Evolutionary conservation across 2,329 filamentous ascomycete genomes (phyloP).

Genomic region (Macrophomina pseudophaseolina): DNA sequence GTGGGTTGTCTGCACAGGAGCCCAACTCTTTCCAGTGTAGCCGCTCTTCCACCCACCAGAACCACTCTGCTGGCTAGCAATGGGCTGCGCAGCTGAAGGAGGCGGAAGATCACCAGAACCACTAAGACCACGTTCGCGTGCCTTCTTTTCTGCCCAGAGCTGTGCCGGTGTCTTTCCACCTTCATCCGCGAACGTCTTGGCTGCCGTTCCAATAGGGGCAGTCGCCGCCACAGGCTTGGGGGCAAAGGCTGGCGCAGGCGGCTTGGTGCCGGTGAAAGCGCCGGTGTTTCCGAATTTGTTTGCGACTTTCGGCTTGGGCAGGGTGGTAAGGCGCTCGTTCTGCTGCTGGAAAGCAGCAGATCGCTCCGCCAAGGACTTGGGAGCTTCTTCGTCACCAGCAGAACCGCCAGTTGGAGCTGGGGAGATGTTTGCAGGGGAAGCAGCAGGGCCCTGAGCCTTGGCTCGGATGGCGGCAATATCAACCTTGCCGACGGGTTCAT

Average conservation of each 20-base stretch:
- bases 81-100: slow-evolving; percentile 46
- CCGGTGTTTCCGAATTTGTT: slow-evolving; percentile 81
- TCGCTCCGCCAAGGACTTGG: slow-evolving; percentile 74
- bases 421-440: slow-evolving; percentile 44
- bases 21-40: slow-evolving; percentile 90
- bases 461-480: slow-evolving; percentile 94
- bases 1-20: slow-evolving; percentile 74
- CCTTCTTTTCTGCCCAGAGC: slow-evolving; percentile 97
- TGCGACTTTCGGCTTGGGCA: slow-evolving; percentile 94
- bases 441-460: slow-evolving; percentile 70
- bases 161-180: slow-evolving; percentile 97
- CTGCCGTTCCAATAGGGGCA: slow-evolving; percentile 76
- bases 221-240: slow-evolving; percentile 65
- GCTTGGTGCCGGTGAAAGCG: slow-evolving; percentile 85
- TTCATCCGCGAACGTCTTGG: slow-evolving; percentile 91
- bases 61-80: slow-evolving; percentile 69
- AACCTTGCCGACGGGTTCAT: slow-evolving; percentile 94
- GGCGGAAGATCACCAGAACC: slow-evolving; percentile 58
- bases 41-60: slow-evolving; percentile 82
- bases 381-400: slow-evolving; percentile 54
- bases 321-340: slow-evolving; percentile 79
- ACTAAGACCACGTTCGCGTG: slow-evolving; percentile 68
- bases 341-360: slow-evolving; percentile 72
- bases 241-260: slow-evolving; percentile 75
- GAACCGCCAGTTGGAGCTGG: slow-evolving; percentile 51